Conservation (phyloP, 2,329 filamentous ascomycete species). For the Tolypocladium cylindrosporum region DNA sequence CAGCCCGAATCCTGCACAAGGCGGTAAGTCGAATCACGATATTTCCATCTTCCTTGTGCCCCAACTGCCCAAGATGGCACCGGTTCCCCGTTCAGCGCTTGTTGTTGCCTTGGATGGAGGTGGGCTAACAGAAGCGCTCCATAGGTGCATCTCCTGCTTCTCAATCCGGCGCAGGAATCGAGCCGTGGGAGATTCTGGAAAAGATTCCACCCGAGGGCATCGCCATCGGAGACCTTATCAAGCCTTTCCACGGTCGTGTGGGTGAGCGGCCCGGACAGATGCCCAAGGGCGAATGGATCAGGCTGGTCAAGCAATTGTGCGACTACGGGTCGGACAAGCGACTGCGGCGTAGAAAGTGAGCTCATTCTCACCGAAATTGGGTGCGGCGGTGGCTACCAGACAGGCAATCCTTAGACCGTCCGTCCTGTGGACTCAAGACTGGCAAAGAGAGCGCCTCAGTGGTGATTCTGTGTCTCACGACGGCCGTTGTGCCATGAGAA, state of each 20-base stretch:
- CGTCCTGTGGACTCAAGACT: background rate
- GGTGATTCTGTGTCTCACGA: background rate
- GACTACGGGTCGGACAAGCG: conserved; percentile 46
- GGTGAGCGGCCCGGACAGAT: conserved; percentile 41
- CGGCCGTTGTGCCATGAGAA: background rate
- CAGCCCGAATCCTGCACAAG: conserved; percentile 41
- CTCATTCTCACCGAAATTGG: background rate
- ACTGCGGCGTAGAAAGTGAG: conserved; percentile 28
- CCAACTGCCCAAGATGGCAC: background rate
- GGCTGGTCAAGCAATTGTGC: conserved; percentile 45
- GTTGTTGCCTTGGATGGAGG: background rate
- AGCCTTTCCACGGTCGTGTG: conserved; percentile 42
- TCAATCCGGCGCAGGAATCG: conserved; percentile 25
- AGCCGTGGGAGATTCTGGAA: conserved; percentile 43
- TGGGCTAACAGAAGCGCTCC: background rate
- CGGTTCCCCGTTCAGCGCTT: background rate
- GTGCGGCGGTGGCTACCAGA: background rate
- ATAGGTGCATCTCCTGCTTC: conserved; percentile 24
- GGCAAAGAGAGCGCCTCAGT: background rate
- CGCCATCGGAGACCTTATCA: conserved; percentile 42
- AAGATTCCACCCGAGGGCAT: conserved; percentile 46
- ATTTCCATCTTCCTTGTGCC: background rate
- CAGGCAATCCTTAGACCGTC: background rate
- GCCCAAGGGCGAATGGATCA: conserved; percentile 45
- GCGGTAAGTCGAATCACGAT: conserved; percentile 22